Conservation (phyloP, 148 eudicot species). For the Heliamphora exappendiculata region DNA sequence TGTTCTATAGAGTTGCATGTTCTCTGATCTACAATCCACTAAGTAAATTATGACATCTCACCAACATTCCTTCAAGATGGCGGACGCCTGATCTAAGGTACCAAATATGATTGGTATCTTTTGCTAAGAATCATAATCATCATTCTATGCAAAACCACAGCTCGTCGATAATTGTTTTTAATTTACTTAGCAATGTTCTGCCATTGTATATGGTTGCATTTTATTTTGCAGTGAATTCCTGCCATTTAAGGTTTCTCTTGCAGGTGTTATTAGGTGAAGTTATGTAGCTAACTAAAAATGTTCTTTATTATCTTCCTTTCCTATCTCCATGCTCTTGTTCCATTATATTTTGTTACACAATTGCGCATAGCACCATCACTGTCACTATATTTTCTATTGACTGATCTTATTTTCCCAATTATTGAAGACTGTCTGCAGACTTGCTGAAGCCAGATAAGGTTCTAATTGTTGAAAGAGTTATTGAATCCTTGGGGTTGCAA, state of each 20-base stretch:
- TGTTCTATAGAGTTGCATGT: no score
- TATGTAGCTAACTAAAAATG: not conserved
- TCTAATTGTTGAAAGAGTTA: constrained; percentile 40
- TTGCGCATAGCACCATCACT: not conserved
- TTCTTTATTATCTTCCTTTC: not conserved
- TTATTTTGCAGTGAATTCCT: not conserved
- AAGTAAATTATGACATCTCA: not conserved
- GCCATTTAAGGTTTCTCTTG: no score
- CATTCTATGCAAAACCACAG: not conserved
- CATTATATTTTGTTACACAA: not conserved
- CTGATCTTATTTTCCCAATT: constrained; percentile 8
- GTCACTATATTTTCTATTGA: not conserved
- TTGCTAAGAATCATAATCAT: not conserved
- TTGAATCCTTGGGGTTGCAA: constrained; percentile 40
- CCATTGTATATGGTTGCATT: no score
- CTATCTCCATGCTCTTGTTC: not conserved
- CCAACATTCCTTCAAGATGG: not conserved
- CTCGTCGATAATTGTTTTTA: not conserved
- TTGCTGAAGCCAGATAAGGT: constrained; percentile 38
- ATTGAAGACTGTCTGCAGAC: constrained; percentile 30
- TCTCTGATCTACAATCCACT: no score
- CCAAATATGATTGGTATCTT: not conserved
- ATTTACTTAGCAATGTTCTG: not conserved
- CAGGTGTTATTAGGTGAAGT: no score
- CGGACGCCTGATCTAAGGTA: not conserved